Percentiles rank a stretch among this genome's conserved stretches.
Evolutionary conservation across 2,329 filamentous ascomycete species (phyloP).

Genomic region (Camptophora hylomeconis): DNA sequence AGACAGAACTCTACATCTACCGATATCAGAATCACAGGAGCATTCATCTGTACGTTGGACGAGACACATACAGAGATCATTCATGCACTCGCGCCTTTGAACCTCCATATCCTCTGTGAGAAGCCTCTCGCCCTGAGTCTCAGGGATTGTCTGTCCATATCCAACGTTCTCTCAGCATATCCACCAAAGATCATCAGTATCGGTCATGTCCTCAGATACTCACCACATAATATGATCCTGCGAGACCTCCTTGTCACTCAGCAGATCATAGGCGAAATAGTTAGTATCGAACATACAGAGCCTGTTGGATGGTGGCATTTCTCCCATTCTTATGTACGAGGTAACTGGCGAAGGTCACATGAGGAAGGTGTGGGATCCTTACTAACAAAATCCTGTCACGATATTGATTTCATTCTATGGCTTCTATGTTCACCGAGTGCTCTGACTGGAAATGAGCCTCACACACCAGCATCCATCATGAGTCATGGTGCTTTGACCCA

Average conservation of each 20-base stretch:
- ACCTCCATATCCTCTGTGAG: conserved; percentile 82
- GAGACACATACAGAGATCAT: conserved; percentile 78
- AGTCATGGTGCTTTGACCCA: conserved; percentile 67
- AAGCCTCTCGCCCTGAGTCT: conserved; percentile 80
- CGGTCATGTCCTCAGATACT: conserved; percentile 87
- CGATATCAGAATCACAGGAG: conserved; percentile 39
- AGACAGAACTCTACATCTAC: conserved; percentile 38
- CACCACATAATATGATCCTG: conserved; percentile 78
- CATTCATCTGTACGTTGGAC: conserved; percentile 68
- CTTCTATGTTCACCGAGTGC: conserved; percentile 61
- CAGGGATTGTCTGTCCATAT: conserved; percentile 53
- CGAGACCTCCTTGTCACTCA: conserved; percentile 65
- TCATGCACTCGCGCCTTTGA: conserved; percentile 53
- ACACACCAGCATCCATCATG: conserved; percentile 62
- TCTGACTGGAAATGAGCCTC: conserved; percentile 37
- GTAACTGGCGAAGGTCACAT: conserved; percentile 81
- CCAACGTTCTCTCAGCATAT: conserved; percentile 15
- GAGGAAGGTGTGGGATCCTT: conserved; percentile 61
- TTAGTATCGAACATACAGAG: conserved; percentile 83
- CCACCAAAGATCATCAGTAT: conserved; percentile 60
- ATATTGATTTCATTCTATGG: conserved; percentile 89
- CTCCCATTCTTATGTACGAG: conserved; percentile 74
- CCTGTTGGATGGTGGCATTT: conserved; percentile 97
- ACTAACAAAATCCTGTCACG: conserved; percentile 90
- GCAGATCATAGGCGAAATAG: conserved; percentile 65